Evolutionary conservation across 139 green algal genomes (phyloP), one percentile per base, ranked within the genome.

Genomic region (Chlamydomonas sp.): DNA sequence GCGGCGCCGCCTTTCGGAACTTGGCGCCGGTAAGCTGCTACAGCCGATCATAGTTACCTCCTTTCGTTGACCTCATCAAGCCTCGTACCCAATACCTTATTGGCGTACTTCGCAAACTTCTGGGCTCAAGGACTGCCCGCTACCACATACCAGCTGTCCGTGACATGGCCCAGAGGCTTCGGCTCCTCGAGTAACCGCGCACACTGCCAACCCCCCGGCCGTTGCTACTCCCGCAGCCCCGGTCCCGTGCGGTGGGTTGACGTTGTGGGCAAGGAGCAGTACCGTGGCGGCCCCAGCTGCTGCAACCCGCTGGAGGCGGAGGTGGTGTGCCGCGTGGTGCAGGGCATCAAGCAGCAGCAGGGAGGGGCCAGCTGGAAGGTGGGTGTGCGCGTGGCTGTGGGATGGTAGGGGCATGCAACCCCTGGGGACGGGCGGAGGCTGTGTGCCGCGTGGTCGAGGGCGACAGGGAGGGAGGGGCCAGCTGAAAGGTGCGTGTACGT

Each of bases 291-390:
- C 71, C 18, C 71, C 73, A 88, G 83, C 74, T 77, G 66, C 16
- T n/a, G 62, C 59, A 88, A 88, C 74, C 31, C 31, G 0, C 3
- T 12, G 15, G 83, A 88, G 74, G 63, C 6, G 1, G 0, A 67
- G 63, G 63, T 7, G 2, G 74, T 68, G 49, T 7, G 20, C 3
- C 4, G 61, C 3, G 31, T 88, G 83, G 73, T 77, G 16, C 9
- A 58, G 73, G 9, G 49, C 31, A 49, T 49, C 31, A 49, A 49
- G n/a, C 61, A 80, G 14, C 1, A 72, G 9, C 59, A 2, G n/a
- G 49, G 1, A 5, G 5, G 59, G 59, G 6, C 8, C 49, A 88
- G 73, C 82, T 88, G 83, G 83, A 88, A 71, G 74, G 83, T 88
- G 31, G 0, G 83, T 20, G 72, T 49, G 17, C 10, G 10, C 10